Percentiles rank a stretch among this genome's conserved stretches.
phyloP scores from a whole-genome alignment of 768 basidiomycete species.

The Leccinum variicolor region DNA sequence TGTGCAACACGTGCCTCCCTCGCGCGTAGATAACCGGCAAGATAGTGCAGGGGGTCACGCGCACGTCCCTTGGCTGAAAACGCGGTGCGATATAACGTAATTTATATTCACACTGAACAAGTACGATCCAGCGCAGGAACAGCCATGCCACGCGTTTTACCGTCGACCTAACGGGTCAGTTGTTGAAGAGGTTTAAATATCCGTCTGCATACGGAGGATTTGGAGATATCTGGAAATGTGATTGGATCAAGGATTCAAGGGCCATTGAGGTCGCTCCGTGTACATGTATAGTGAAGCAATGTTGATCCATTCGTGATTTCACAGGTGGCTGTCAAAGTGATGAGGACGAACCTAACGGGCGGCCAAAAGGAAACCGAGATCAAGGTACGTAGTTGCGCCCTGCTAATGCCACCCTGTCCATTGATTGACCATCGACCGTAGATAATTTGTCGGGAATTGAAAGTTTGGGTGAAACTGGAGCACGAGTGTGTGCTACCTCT shows the following conservation, averaged over 20 bases:
- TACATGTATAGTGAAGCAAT: background rate
- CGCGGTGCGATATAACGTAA: constrained; percentile 4
- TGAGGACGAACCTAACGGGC: constrained; percentile 17
- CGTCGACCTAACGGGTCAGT: constrained; percentile 11
- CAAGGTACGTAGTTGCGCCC: constrained; percentile 9
- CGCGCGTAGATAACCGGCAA: background rate
- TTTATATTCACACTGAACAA: background rate
- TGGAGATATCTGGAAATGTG: constrained; percentile 25
- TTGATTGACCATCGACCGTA: background rate
- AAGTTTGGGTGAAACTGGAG: constrained; percentile 25
- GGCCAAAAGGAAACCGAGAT: constrained; percentile 2
- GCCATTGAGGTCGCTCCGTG: constrained; percentile 16
- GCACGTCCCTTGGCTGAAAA: background rate
- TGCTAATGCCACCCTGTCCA: background rate
- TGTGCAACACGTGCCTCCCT: background rate
- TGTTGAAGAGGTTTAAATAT: constrained; percentile 16
- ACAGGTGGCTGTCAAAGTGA: constrained; percentile 29
- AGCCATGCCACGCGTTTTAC: background rate
- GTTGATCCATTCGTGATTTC: background rate
- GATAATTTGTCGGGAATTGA: constrained; percentile 17
- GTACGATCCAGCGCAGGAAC: background rate
- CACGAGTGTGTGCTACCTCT: constrained; percentile 29
- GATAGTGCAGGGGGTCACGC: background rate
- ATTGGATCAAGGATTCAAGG: constrained; percentile 16
- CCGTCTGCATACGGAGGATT: constrained; percentile 23